Evolutionary conservation across 305 asterid genomes (phyloP).

Genomic region (Euphrasia arctica): DNA sequence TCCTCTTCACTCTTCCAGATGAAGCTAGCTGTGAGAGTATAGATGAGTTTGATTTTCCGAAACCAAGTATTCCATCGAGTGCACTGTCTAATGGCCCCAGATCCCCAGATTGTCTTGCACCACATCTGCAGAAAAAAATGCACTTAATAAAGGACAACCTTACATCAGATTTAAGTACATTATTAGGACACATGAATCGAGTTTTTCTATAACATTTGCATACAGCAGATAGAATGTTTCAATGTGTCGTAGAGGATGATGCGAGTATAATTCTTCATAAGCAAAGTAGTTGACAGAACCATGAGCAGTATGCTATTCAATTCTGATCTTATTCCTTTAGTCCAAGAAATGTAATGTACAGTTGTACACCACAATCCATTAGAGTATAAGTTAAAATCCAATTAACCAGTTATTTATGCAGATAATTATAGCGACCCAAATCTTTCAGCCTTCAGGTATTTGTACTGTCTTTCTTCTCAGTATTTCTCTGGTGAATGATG

Average conservation of each 20-base stretch:
- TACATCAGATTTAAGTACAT: slow-evolving; percentile 16
- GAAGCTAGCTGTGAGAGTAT: slow-evolving; percentile 96
- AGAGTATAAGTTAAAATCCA: background rate
- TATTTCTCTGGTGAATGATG: background rate
- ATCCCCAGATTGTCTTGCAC: slow-evolving; percentile 85
- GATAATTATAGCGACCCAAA: background rate
- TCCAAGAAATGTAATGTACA: background rate
- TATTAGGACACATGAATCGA: slow-evolving; percentile 13
- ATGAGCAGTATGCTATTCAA: background rate
- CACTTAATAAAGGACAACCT: slow-evolving; percentile 12
- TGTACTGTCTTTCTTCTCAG: background rate
- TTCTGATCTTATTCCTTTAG: background rate
- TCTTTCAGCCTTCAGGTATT: background rate
- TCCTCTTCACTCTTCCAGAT: slow-evolving; percentile 83
- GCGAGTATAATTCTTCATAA: background rate
- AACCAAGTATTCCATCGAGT: slow-evolving; percentile 96
- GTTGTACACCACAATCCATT: background rate
- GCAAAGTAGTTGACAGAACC: background rate
- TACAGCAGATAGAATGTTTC: slow-evolving; percentile 18
- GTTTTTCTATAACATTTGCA: background rate
- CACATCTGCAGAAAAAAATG: slow-evolving; percentile 65
- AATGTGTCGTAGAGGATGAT: background rate
- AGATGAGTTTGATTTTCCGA: slow-evolving; percentile 93
- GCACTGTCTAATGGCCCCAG: slow-evolving; percentile 85
- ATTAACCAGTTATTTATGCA: slow-evolving; percentile 4